Conservation (phyloP, 805 yeast genomes). For the Yarrowia sp. region DNA sequence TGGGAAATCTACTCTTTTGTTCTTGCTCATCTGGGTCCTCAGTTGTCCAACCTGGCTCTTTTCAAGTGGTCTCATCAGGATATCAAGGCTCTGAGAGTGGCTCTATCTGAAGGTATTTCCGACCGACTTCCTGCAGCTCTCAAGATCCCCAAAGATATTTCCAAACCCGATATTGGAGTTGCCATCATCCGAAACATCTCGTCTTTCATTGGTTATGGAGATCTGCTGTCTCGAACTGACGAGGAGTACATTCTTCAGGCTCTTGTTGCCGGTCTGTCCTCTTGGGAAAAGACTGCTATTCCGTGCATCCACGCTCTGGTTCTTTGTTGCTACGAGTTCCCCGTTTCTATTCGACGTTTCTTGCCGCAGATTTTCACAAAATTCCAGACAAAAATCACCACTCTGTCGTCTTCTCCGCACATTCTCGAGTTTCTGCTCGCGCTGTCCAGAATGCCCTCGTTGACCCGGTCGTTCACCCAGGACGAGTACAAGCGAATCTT, state of each 20-base stretch:
- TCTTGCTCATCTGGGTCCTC: conserved; percentile 68
- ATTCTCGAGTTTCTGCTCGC: conserved; percentile 71
- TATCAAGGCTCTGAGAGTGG: conserved; percentile 43
- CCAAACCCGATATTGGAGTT: conserved; percentile 62
- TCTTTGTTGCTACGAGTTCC: conserved; percentile 77
- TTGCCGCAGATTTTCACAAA: conserved; percentile 66
- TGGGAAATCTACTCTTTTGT: conserved; percentile 72
- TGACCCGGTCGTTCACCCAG: conserved; percentile 66
- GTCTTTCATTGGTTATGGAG: conserved; percentile 47
- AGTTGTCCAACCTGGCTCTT: conserved; percentile 55
- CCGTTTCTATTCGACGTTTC: conserved; percentile 65
- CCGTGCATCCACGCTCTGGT: conserved; percentile 75
- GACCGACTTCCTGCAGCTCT: conserved; percentile 25
- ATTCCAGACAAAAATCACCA: conserved; percentile 70
- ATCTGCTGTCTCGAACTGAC: conserved; percentile 51
- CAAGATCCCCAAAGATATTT: conserved; percentile 44
- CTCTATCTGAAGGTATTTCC: conserved; percentile 56
- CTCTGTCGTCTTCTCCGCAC: conserved; percentile 64
- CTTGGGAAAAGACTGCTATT: conserved; percentile 75
- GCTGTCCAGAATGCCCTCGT: conserved; percentile 59
- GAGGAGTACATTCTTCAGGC: conserved; percentile 60
- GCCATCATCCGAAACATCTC: conserved; percentile 61
- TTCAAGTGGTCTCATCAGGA: conserved; percentile 46
- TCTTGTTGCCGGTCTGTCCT: conserved; percentile 51
- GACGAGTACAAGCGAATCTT: conserved; percentile 78